Evolutionary conservation across 371 early-diverging fungal genomes (phyloP).

Genomic region (Mucor saturninus): DNA sequence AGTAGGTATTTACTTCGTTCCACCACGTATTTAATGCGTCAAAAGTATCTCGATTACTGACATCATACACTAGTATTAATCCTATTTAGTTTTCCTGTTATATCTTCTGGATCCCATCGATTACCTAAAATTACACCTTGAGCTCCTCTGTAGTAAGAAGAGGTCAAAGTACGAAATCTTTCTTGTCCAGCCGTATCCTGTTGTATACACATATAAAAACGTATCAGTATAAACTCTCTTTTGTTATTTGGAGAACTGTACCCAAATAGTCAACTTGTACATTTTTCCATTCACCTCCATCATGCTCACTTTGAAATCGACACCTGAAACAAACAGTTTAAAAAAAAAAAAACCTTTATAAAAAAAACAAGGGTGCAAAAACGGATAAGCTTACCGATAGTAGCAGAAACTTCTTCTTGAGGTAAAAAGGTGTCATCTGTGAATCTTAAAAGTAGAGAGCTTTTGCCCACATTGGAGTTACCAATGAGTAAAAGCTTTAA

Average conservation of each 20-base stretch:
- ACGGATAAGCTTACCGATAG: slow-evolving; percentile 74
- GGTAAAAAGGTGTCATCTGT: slow-evolving; percentile 97
- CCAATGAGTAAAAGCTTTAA: slow-evolving; percentile 99
- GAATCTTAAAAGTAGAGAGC: slow-evolving; percentile 94
- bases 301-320: slow-evolving; percentile 99
- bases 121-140: slow-evolving; percentile 91
- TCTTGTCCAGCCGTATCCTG: slow-evolving; percentile 99
- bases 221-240: background rate
- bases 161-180: slow-evolving; percentile 99
- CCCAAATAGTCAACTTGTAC: slow-evolving; percentile 98
- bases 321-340: slow-evolving; percentile 63
- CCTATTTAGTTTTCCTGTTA: slow-evolving; percentile 31
- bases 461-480: slow-evolving; percentile 99
- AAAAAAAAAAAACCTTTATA: background rate
- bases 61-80: slow-evolving; percentile 87
- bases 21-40: slow-evolving; percentile 93
- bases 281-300: slow-evolving; percentile 87
- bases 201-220: no score
- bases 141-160: slow-evolving; percentile 98
- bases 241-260: slow-evolving; percentile 30
- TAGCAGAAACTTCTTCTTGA: slow-evolving; percentile 91
- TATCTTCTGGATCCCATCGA: slow-evolving; percentile 83
- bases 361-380: background rate
- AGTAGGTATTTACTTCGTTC: slow-evolving; percentile 93
- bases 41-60: slow-evolving; percentile 92